Percentiles rank a stretch among this genome's conserved stretches.
Evolutionary conservation across 345 rosid genomes (phyloP).

Genomic region (Excoecaria agallocha): DNA sequence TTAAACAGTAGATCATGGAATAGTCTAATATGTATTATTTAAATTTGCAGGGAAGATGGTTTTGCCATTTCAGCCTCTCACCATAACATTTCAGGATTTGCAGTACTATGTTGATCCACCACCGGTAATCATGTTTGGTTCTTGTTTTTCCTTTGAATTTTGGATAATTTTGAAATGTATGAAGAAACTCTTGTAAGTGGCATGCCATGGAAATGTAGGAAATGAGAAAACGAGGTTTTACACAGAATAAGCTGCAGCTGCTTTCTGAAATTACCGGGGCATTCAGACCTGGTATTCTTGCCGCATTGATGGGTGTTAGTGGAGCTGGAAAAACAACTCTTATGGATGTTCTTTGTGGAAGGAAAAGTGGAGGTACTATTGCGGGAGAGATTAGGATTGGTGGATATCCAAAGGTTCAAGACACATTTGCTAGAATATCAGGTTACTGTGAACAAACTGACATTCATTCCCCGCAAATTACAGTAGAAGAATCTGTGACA

Average conservation of each 20-base stretch:
- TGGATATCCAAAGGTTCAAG: slow-evolving; percentile 68
- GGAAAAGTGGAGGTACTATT: slow-evolving; percentile 70
- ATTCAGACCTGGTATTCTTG: slow-evolving; percentile 73
- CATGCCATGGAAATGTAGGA: slow-evolving; percentile 33
- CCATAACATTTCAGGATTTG: slow-evolving; percentile 56
- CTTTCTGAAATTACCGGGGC: slow-evolving; percentile 61
- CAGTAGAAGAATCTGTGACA: slow-evolving; percentile 61
- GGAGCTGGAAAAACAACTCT: slow-evolving; percentile 94
- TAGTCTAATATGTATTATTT: background rate
- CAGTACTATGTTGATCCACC: slow-evolving; percentile 61
- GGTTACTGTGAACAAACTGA: slow-evolving; percentile 85
- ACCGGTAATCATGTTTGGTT: slow-evolving; percentile 35
- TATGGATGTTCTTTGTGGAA: slow-evolving; percentile 78
- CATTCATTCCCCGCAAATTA: slow-evolving; percentile 72
- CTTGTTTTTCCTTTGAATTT: background rate
- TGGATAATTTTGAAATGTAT: background rate
- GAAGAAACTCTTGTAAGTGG: background rate
- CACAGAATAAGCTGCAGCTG: slow-evolving; percentile 50
- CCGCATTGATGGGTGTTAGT: slow-evolving; percentile 81
- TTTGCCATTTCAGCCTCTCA: slow-evolving; percentile 60
- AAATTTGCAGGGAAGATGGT: slow-evolving; percentile 51
- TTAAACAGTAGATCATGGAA: background rate
- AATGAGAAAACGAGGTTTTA: slow-evolving; percentile 49
- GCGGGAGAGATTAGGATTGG: slow-evolving; percentile 71
- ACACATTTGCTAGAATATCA: slow-evolving; percentile 76